A percentile compares a stretch with the other conserved stretches of the same genome.
Evolutionary conservation across 331 rosid species (phyloP).

Genomic region (Arachis monticola): DNA sequence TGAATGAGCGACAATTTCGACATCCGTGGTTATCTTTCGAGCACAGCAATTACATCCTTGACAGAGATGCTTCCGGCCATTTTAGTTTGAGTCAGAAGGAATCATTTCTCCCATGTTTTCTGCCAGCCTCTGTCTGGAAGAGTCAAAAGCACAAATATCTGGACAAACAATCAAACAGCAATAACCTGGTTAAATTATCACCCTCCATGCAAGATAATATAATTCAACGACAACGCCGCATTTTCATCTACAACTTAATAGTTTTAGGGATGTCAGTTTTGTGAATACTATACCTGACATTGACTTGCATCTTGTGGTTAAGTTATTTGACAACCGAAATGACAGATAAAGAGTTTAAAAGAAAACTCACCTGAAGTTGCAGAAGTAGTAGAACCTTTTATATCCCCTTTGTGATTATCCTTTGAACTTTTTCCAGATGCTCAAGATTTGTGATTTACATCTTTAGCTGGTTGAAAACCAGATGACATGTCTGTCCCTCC

Average conservation of each 20-base stretch:
- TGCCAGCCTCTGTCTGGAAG: conserved; percentile 40
- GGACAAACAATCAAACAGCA: background rate
- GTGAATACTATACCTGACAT: conserved; percentile 13
- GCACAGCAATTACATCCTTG: conserved; percentile 78
- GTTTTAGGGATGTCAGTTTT: conserved; percentile 2
- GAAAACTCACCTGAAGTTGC: conserved; percentile 54
- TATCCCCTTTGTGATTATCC: conserved; percentile 68
- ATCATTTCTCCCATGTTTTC: conserved; percentile 67
- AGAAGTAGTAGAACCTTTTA: conserved; percentile 50
- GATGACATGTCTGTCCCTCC: conserved; percentile 68
- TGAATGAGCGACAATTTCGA: conserved; percentile 46
- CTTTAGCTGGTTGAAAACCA: conserved; percentile 74
- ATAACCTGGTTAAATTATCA: background rate
- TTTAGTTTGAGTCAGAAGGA: conserved; percentile 44
- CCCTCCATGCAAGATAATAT: conserved; percentile 1
- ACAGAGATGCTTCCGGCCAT: conserved; percentile 65
- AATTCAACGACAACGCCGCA: background rate
- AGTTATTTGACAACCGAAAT: background rate
- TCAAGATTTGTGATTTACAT: conserved; percentile 53
- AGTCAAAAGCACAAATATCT: conserved; percentile 17
- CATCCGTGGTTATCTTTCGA: conserved; percentile 92
- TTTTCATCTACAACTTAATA: background rate
- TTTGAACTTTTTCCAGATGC: conserved; percentile 62
- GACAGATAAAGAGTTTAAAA: conserved; percentile 18
- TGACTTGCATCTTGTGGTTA: conserved; percentile 22